Evolutionary conservation across 2,329 filamentous ascomycete genomes (phyloP).

Genomic region (Harringtonia lauricola): DNA sequence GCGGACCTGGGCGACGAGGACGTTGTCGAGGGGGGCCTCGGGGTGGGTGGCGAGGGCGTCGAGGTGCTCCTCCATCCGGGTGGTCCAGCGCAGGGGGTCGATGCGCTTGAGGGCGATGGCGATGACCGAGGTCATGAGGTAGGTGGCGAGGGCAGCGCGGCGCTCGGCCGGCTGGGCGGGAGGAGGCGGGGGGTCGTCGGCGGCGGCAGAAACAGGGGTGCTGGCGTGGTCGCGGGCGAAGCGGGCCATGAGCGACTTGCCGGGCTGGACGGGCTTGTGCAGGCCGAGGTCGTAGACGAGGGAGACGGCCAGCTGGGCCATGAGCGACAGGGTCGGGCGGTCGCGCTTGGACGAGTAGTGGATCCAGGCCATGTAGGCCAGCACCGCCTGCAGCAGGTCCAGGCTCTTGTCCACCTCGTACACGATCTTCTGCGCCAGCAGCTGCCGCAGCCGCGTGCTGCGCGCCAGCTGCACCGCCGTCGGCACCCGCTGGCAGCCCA

Average conservation of each 20-base stretch:
- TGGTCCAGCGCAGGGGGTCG: slow-evolving; percentile 44
- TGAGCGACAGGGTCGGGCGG: slow-evolving; percentile 31
- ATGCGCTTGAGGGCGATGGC: slow-evolving; percentile 27
- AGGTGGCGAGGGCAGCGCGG: slow-evolving; percentile 34
- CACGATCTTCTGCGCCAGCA: slow-evolving; percentile 31
- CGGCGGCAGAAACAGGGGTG: slow-evolving; percentile 6
- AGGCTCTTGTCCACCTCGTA: slow-evolving; percentile 35
- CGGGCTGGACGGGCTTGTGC: slow-evolving; percentile 15
- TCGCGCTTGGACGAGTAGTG: slow-evolving; percentile 13
- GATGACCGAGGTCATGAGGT: slow-evolving; percentile 24
- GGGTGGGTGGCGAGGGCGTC: slow-evolving; percentile 30
- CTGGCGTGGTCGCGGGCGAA: slow-evolving; percentile 5
- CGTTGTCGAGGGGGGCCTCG: slow-evolving; percentile 36
- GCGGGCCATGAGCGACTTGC: slow-evolving; percentile 6
- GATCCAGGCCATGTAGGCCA: slow-evolving; percentile 22
- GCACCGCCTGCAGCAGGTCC: slow-evolving; percentile 36
- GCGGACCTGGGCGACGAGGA: slow-evolving; percentile 31
- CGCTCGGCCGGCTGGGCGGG: slow-evolving; percentile 28
- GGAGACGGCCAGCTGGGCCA: slow-evolving; percentile 28
- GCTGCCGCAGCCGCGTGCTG: slow-evolving; percentile 28
- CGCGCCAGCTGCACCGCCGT: slow-evolving; percentile 27
- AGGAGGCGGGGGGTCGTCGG: slow-evolving; percentile 5
- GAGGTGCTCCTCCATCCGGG: slow-evolving; percentile 47
- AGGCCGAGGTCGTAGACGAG: slow-evolving; percentile 35
- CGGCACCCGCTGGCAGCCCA: slow-evolving; percentile 28